These are phyloP conservation scores for Pterulicium gracile DNA, from an alignment of 1,284 basidiomycete genomes.

Conservation along the genomic window DNA sequence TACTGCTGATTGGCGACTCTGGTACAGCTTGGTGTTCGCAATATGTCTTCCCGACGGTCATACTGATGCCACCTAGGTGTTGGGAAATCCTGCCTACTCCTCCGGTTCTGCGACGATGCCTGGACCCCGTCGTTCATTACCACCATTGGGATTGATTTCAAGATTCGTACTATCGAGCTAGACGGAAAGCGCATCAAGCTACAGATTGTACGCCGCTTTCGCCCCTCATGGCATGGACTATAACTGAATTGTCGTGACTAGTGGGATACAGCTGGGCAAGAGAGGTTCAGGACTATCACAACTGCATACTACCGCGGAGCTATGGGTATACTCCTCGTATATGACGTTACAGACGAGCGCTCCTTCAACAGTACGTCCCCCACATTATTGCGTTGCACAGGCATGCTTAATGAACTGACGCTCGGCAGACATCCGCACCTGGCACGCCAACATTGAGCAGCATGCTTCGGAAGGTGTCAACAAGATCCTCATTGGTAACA, in stretches of 20 bases:
- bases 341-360: conserved; percentile 97
- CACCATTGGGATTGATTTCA: conserved; percentile 95
- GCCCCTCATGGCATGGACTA: no score
- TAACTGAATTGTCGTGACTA: no score
- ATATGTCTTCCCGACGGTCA: no score
- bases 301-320: conserved; percentile 99
- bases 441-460: conserved; percentile 98
- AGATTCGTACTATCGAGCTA: conserved; percentile 94
- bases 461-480: conserved; percentile 98
- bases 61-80: conserved; percentile 25
- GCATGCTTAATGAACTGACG: conserved; percentile 3
- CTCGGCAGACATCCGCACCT: conserved; percentile 89
- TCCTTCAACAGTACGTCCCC: conserved; percentile 85
- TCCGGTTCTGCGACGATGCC: conserved; percentile 99
- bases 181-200: conserved; percentile 95
- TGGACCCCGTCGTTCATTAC: conserved; percentile 99
- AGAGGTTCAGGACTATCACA: conserved; percentile 98
- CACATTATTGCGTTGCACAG: not conserved
- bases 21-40: no score
- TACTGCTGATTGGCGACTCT: conserved; percentile 94
- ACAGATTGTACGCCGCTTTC: conserved; percentile 77
- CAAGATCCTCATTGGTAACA: conserved; percentile 99
- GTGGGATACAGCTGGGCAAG: conserved; percentile 99
- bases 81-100: conserved; percentile 74
- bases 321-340: conserved; percentile 98